Conservation (phyloP, 1,284 basidiomycete genomes). For the Phellopilus nigrolimitatus region DNA sequence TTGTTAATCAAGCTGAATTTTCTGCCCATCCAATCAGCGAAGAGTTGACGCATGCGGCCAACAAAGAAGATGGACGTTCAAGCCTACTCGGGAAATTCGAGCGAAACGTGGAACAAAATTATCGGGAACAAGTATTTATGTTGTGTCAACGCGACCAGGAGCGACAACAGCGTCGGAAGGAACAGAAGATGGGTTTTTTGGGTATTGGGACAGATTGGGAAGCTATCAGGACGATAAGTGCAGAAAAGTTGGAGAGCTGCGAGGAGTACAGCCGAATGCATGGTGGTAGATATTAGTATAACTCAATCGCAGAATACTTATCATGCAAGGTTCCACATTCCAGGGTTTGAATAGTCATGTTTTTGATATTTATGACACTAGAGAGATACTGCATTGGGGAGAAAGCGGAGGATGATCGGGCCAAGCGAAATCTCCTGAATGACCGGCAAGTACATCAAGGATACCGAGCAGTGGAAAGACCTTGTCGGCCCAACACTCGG, state of each 20-base stretch:
- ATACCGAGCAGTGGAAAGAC: too few relatives aligned
- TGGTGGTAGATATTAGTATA: constrained; percentile 29
- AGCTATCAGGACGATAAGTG: constrained; percentile 65
- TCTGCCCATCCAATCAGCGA: constrained; percentile 74
- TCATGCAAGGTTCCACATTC: neutral
- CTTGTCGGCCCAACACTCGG: too few relatives aligned
- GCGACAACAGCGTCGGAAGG: constrained; percentile 59
- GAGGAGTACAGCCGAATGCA: constrained; percentile 62
- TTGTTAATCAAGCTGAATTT: constrained; percentile 81
- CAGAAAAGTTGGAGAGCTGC: constrained; percentile 66
- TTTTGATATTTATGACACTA: too few relatives aligned
- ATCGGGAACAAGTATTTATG: constrained; percentile 63
- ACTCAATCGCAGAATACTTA: neutral
- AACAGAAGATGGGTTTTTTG: constrained; percentile 79
- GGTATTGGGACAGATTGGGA: constrained; percentile 88
- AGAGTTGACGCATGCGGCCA: constrained; percentile 52
- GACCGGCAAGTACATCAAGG: too few relatives aligned
- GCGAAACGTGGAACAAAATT: constrained; percentile 63
- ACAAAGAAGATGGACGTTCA: constrained; percentile 32
- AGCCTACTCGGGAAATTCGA: constrained; percentile 50
- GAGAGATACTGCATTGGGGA: too few relatives aligned
- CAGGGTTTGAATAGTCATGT: too few relatives aligned
- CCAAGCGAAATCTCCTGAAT: too few relatives aligned
- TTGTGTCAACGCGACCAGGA: constrained; percentile 67
- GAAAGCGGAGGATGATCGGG: too few relatives aligned